Base-by-base conservation (phyloP, 306 rosid genomes). In the Argentina anserina region DNA sequence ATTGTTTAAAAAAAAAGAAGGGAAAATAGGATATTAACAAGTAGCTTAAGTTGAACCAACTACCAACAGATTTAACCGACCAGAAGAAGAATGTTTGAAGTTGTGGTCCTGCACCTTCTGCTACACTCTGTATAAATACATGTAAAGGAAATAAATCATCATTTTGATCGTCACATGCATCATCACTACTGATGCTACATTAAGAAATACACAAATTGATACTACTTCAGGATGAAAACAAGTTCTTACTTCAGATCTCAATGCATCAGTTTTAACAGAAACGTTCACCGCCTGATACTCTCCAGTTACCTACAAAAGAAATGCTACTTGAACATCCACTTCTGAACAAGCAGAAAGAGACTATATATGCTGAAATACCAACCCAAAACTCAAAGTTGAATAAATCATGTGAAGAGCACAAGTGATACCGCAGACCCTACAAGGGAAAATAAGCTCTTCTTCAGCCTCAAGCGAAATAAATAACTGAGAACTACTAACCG, bases 321-420 rank as follows among this genome's bases (percentile, higher is more conserved):
- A 80, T 45, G 62, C 68, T 52, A 69, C 72, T 74, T 81, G 62
- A 83, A 73, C 50, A 78, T 75, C 69, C 78, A 21, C 72, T 78
- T 73, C 82, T 66, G 40, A 62, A 77, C 67, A 75, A 72, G 67
- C 52, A 82, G 75, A 47, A 69, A 78, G 65, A 73, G 55, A 83
- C 69, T 68, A 77, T 37, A 74, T 33, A 78, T 62, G 62, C 65
- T 69, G 26, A 82, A 77, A 73, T 76, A 76, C 97, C 31, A 75
- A 94, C 99, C 99, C 99, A 94, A 76, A 88, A 94, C 70, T 89
- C 99, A 69, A 89, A 94, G 88, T 91, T 89, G 97, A 94, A 94
- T 49, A 94, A 85, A 85, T 91, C 99, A 81, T 94, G 99, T 2
- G 99, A 91, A 70, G 95, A 82, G 68, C 86, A 83, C 75, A 94